phyloP scores from a whole-genome alignment of 2,329 filamentous ascomycete genomes.

The Aspergillus pseudoterreus region DNA sequence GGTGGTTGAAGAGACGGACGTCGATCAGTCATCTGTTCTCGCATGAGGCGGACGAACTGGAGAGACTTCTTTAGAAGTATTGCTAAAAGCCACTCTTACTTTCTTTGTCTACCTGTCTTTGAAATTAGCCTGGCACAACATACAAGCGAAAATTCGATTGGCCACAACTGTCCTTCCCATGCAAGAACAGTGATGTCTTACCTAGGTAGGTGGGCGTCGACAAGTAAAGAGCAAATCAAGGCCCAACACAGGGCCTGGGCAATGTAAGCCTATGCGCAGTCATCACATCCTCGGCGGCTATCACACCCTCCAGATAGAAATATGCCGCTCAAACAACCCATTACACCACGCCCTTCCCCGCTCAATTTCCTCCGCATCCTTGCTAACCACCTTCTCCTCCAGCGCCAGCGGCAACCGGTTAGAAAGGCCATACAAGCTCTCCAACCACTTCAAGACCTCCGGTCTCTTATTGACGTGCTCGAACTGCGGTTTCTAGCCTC shows the following conservation, averaged over 20 bases:
- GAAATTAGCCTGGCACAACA: not conserved
- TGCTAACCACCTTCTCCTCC: not conserved
- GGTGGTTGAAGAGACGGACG: conserved; percentile 12
- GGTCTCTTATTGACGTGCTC: not conserved
- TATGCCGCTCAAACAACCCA: not conserved
- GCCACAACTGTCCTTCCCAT: too few relatives aligned
- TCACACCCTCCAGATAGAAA: not conserved
- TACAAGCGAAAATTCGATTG: not conserved
- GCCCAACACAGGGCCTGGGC: too few relatives aligned
- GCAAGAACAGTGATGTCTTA: too few relatives aligned
- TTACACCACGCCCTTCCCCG: not conserved
- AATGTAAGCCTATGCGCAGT: too few relatives aligned
- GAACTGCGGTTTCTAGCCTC: not conserved
- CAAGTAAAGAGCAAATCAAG: too few relatives aligned
- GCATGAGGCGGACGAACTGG: not conserved
- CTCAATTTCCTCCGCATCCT: not conserved
- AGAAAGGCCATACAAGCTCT: not conserved
- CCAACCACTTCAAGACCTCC: not conserved
- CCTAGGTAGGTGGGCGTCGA: too few relatives aligned
- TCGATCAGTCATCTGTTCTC: conserved; percentile 10
- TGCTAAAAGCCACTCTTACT: not conserved
- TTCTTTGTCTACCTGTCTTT: not conserved
- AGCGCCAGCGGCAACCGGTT: not conserved
- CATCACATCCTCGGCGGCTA: not conserved
- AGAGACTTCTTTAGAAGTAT: not conserved